These are phyloP conservation scores for Spergularia azorica DNA, from an alignment of 179 eudicot genomes.

Conservation along the genomic window DNA sequence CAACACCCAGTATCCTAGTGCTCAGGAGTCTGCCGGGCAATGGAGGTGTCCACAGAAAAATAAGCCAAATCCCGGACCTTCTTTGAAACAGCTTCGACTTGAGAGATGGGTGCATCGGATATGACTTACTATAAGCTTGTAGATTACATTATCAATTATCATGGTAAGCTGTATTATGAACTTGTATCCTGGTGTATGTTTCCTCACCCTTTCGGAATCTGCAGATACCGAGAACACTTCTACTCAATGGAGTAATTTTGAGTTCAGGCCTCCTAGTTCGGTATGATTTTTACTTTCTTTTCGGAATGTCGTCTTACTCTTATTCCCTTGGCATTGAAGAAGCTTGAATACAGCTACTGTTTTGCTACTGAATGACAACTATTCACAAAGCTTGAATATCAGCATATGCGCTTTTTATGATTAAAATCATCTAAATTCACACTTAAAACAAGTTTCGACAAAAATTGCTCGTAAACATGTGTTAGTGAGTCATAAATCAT, in stretches of 20 bases:
- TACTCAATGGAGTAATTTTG: not conserved
- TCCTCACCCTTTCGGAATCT: not conserved
- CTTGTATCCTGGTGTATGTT: not conserved
- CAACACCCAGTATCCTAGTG: slow-evolving; percentile 34
- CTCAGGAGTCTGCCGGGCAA: slow-evolving; percentile 58
- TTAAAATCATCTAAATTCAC: no score
- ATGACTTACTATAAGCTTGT: slow-evolving; percentile 24
- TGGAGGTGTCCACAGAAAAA: slow-evolving; percentile 80
- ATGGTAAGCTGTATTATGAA: not conserved
- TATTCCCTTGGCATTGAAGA: slow-evolving; percentile 17
- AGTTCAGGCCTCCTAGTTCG: not conserved
- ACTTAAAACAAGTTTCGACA: no score
- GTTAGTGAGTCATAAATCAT: no score
- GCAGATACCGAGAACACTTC: not conserved
- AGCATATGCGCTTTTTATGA: no score
- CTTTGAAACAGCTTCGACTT: slow-evolving; percentile 85
- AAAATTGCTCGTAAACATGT: no score
- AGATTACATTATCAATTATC: not conserved
- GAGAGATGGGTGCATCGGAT: slow-evolving; percentile 68
- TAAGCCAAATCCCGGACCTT: slow-evolving; percentile 71
- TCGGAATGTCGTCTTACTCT: slow-evolving; percentile 20
- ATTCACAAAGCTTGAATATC: no score
- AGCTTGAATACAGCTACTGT: not conserved
- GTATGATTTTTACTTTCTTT: not conserved
- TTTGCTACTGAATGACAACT: not conserved